Evolutionary conservation across 2,329 filamentous ascomycete species (phyloP), one percentile per base, ranked within the genome.

Genomic region (Pseudocercospora eumusae): DNA sequence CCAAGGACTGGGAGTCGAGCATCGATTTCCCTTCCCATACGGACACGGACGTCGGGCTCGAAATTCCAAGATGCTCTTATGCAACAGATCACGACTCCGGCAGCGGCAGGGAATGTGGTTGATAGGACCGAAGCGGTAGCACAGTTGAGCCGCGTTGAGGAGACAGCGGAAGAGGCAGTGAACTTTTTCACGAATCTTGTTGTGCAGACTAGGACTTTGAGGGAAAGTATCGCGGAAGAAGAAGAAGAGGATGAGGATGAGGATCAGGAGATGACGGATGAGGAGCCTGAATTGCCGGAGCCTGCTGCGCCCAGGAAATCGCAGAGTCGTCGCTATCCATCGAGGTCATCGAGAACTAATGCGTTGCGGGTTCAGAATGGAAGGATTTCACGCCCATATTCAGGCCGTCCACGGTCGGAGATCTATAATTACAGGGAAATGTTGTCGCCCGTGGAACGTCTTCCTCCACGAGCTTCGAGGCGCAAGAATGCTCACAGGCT

Each of bases 381-480:
- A n/a, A 25, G 47, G 11, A 28, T 52, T 4, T n/a, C 20, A n/a
- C 20, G 47, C 5, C 47, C 47, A 11, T 52, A 52, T 28, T 15
- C 47, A 5, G 47, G 47, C 1, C 20, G 47, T 10, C 25, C 47
- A 31, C 20, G 47, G 7, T 27, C 21, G 11, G 47, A 52, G 25
- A 52, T 52, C 13, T 52, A 52, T 18, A 52, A 52, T 31, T 52
- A 52, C 23, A 13, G 47, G 23, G 47, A 52, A 8, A 7, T 27
- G 10, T 28, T 27, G 21, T 28, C 47, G 25, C 47, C 47, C 2
- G 21, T n/a, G 2, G 47, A 52, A 52, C 20, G 47, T 1, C 15
- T 25, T 31, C 47, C 47, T 13, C 47, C 47, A 2, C 15, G 47
- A 2, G 25, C 21, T n/a, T 47, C 13, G 44, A 20, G 44, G 4